A percentile compares a stretch with the other conserved stretches of the same genome.
phyloP scores from a whole-genome alignment of 257 asterid species.

The Solanum sparsipilum region DNA sequence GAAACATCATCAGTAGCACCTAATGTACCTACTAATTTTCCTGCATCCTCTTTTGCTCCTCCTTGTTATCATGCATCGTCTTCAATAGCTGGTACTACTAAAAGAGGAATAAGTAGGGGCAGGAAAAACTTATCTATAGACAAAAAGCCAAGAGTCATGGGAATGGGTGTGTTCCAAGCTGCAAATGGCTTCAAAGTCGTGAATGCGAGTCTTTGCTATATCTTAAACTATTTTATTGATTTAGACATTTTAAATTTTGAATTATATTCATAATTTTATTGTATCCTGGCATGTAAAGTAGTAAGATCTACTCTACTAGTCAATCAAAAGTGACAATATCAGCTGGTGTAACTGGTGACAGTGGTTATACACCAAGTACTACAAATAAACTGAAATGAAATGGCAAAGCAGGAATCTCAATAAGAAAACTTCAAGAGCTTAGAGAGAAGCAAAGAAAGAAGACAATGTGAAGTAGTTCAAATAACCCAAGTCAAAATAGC shows the following conservation, averaged over 20 bases:
- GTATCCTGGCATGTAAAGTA: background rate
- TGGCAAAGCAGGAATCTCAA: no score
- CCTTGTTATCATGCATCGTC: background rate
- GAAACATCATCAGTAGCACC: background rate
- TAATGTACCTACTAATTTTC: background rate
- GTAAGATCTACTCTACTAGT: no score
- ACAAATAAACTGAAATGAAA: no score
- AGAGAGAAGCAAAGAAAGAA: background rate
- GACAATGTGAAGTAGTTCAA: background rate
- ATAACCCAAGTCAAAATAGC: background rate
- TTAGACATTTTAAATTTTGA: background rate
- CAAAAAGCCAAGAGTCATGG: no score
- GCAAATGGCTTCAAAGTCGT: background rate
- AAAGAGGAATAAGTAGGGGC: no score
- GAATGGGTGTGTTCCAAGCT: background rate
- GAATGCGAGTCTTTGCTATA: background rate
- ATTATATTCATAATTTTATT: background rate
- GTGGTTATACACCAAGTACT: no score
- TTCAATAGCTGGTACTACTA: background rate
- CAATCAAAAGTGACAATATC: no score
- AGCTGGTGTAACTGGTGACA: no score
- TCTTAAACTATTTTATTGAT: background rate
- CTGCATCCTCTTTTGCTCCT: background rate
- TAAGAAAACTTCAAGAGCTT: background rate
- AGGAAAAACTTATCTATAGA: no score